Conservation (phyloP, 148 eudicot species). For the Persicaria maculosa region DNA sequence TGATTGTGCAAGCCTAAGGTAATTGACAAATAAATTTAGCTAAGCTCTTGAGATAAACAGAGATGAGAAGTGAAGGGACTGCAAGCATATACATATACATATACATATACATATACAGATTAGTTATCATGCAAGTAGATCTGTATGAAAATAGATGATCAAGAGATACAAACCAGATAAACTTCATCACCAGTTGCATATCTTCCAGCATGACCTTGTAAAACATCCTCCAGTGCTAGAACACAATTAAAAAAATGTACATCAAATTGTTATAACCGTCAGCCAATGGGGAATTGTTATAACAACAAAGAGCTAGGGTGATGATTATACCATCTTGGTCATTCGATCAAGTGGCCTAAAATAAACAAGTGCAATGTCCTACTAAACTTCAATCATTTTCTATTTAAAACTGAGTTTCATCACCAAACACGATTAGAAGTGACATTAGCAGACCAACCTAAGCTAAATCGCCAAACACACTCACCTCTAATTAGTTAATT, state of each 20-base stretch:
- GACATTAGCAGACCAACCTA: neutral
- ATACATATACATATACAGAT: too few species aligned
- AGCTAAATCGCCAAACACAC: neutral
- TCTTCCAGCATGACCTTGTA: slow-evolving; percentile 58
- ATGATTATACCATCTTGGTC: too few species aligned
- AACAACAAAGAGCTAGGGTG: too few species aligned
- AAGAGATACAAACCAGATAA: slow-evolving; percentile 56
- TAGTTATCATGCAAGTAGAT: too few species aligned
- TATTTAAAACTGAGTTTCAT: neutral
- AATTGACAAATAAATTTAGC: too few species aligned
- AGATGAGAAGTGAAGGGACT: too few species aligned
- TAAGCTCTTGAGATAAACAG: too few species aligned
- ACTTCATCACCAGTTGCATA: slow-evolving; percentile 93
- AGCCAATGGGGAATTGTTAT: too few species aligned
- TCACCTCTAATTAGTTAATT: neutral
- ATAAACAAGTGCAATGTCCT: neutral
- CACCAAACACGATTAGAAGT: neutral
- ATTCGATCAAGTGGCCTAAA: neutral
- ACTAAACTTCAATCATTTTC: neutral
- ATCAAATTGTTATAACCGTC: neutral
- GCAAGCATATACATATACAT: too few species aligned
- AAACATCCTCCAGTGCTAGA: slow-evolving; percentile 78
- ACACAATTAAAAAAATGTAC: neutral
- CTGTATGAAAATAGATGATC: too few species aligned
- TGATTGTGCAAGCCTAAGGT: too few species aligned